Conservation (phyloP, 2,329 filamentous ascomycete genomes). For the Cercospora nicotianae region DNA sequence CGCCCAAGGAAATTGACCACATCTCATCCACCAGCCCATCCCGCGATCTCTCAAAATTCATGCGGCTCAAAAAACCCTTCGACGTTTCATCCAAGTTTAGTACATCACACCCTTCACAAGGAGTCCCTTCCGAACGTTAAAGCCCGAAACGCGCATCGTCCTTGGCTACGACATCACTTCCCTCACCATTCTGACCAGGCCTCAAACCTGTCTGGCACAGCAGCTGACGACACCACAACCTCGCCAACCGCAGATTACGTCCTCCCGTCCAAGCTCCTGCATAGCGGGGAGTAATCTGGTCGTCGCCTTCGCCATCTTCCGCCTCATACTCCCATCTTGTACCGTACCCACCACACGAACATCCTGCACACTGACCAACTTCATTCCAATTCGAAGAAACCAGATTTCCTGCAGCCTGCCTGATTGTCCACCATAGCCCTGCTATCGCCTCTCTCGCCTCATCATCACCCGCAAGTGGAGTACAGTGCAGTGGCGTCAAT, state of each 20-base stretch:
- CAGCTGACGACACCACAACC: conserved; percentile 10
- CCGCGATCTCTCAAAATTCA: background rate
- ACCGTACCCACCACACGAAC: background rate
- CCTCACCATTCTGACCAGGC: background rate
- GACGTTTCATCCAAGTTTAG: conserved; percentile 7
- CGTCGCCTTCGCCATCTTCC: background rate
- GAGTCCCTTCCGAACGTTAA: conserved; percentile 5
- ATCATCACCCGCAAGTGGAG: background rate
- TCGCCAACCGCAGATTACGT: conserved; percentile 10
- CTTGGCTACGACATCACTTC: conserved; percentile 6
- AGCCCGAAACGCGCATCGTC: conserved; percentile 3
- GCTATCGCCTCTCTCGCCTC: background rate
- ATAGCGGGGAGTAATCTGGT: background rate
- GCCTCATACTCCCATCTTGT: background rate
- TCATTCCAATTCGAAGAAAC: background rate
- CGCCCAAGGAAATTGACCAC: background rate
- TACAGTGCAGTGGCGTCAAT: background rate
- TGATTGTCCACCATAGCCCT: background rate
- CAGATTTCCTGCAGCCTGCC: background rate
- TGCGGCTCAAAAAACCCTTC: background rate
- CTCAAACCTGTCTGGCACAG: conserved; percentile 8
- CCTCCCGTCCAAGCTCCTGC: background rate
- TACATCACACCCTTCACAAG: background rate
- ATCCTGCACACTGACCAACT: background rate
- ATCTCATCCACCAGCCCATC: background rate